These are phyloP conservation scores for Heliocybe sulcata DNA, from an alignment of 1,284 basidiomycete genomes.

Conservation along the genomic window DNA sequence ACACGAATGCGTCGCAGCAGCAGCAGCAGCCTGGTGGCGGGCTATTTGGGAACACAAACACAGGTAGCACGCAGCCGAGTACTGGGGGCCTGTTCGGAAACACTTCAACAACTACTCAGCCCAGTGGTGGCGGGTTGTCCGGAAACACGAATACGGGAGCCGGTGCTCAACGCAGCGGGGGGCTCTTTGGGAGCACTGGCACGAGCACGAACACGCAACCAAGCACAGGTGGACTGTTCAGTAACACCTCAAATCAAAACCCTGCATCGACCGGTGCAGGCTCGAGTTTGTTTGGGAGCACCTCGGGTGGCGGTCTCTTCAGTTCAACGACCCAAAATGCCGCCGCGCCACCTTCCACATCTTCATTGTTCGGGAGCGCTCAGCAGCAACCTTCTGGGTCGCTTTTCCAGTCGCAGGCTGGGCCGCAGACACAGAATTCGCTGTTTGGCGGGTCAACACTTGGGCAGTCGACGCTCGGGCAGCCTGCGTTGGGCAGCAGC, in stretches of 20 bases:
- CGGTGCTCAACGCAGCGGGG: constrained; percentile 3
- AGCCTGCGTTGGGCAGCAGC: constrained; percentile 12
- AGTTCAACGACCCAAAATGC: constrained; percentile 10
- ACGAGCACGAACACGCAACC: constrained; percentile 1
- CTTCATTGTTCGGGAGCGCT: constrained; percentile 6
- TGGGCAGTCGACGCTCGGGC: constrained; percentile 18
- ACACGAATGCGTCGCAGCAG: constrained; percentile 13
- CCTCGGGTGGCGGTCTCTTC: constrained; percentile 14
- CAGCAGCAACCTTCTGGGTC: constrained; percentile 18
- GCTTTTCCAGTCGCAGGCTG: constrained; percentile 15
- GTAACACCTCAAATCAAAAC: neutral
- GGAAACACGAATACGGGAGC: constrained; percentile 10
- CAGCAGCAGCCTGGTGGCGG: constrained; percentile 11
- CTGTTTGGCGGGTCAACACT: constrained; percentile 23
- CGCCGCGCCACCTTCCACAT: neutral
- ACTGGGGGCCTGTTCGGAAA: constrained; percentile 12
- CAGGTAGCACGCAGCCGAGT: constrained; percentile 1
- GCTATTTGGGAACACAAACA: constrained; percentile 17
- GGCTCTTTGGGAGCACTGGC: constrained; percentile 16
- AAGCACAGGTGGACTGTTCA: constrained; percentile 7
- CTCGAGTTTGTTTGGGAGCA: constrained; percentile 3
- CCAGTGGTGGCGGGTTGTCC: constrained; percentile 13
- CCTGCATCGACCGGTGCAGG: constrained; percentile 8
- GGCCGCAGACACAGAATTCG: constrained; percentile 12
- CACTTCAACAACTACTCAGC: neutral